phyloP scores from a whole-genome alignment of 495 filamentous ascomycete species.

The Xylaria nigripes region DNA sequence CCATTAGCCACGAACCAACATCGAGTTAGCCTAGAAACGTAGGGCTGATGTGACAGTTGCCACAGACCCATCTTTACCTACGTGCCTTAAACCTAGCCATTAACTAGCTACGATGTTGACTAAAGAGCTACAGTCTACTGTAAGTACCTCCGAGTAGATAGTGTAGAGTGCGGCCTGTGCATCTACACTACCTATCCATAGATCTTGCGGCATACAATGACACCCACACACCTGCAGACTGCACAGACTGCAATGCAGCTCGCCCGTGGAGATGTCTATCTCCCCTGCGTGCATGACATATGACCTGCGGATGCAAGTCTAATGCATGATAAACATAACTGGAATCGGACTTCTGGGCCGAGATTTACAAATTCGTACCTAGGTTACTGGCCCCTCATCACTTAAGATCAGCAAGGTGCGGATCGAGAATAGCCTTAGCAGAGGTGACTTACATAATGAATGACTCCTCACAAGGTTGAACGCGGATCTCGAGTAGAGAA shows the following conservation, averaged over 20 bases:
- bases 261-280: conserved; percentile 4
- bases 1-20: not conserved
- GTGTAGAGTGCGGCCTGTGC: too few relatives aligned
- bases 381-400: not conserved
- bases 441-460: not conserved
- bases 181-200: too few relatives aligned
- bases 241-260: not conserved
- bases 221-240: conserved; percentile 2
- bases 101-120: not conserved
- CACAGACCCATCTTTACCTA: not conserved
- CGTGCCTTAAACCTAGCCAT: not conserved
- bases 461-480: too few relatives aligned
- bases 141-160: too few relatives aligned
- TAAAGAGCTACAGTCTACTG: not conserved
- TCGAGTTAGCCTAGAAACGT: not conserved
- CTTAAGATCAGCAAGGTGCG: not conserved
- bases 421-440: not conserved
- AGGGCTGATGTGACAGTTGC: not conserved
- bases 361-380: not conserved
- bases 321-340: not conserved
- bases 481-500: not conserved
- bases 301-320: conserved; percentile 6
- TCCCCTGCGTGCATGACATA: conserved; percentile 10
- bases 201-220: conserved; percentile 3
- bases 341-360: not conserved